These are phyloP conservation scores for Amylocarpus encephaloides DNA, from an alignment of 2,329 filamentous ascomycete genomes.

Conservation along the genomic window DNA sequence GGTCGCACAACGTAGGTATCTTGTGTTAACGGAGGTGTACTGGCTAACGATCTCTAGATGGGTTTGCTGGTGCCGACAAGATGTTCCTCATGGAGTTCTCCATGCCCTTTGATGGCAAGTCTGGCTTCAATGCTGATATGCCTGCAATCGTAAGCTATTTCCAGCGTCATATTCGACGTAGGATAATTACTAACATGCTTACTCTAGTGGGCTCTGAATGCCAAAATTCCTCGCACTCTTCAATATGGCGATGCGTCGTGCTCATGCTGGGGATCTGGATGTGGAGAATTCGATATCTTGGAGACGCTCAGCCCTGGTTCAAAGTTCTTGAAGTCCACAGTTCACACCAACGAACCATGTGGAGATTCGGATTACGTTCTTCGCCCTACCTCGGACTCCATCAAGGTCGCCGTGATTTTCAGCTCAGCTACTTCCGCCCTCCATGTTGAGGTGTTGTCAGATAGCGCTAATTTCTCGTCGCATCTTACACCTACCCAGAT, in stretches of 20 bases:
- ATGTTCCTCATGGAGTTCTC: slow-evolving; percentile 67
- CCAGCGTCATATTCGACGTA: neutral
- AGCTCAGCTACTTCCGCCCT: slow-evolving; percentile 44
- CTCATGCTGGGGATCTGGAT: slow-evolving; percentile 65
- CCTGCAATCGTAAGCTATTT: slow-evolving; percentile 46
- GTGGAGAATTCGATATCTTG: slow-evolving; percentile 71
- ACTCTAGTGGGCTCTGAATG: slow-evolving; percentile 62
- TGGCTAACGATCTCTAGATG: slow-evolving; percentile 42
- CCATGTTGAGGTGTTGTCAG: slow-evolving; percentile 42
- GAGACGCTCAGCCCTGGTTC: slow-evolving; percentile 63
- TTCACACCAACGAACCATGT: slow-evolving; percentile 57
- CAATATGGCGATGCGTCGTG: slow-evolving; percentile 60
- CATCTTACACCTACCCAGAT: slow-evolving; percentile 34
- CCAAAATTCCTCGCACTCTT: slow-evolving; percentile 60
- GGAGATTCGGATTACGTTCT: slow-evolving; percentile 67
- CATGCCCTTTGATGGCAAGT: slow-evolving; percentile 58
- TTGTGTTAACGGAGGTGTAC: no score
- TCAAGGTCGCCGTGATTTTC: slow-evolving; percentile 62
- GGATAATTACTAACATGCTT: neutral
- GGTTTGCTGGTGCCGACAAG: slow-evolving; percentile 64
- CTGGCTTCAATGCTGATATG: slow-evolving; percentile 56
- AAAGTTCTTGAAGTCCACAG: slow-evolving; percentile 60
- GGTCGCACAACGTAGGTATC: slow-evolving; percentile 42
- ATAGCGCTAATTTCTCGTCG: slow-evolving; percentile 35
- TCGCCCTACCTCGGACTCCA: slow-evolving; percentile 51